Evolutionary conservation across 192 early-diverging fungal species (phyloP).

Genomic region (Umbelopsis vinacea): DNA sequence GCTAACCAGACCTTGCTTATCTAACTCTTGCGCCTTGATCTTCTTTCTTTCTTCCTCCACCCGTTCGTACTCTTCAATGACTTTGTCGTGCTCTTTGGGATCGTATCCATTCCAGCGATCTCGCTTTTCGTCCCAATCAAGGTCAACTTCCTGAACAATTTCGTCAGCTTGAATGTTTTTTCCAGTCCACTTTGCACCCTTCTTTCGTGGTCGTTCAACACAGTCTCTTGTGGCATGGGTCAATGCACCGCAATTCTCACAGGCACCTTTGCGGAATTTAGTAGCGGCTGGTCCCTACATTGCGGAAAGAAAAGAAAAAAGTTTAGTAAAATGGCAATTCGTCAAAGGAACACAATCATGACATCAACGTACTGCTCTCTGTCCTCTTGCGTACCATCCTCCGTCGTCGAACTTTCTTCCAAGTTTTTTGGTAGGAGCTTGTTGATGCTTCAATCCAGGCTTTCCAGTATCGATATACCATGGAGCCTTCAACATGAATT

Average conservation of each 20-base stretch:
- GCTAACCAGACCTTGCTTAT: slow-evolving; percentile 61
- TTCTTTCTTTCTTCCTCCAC: slow-evolving; percentile 87
- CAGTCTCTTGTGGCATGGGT: slow-evolving; percentile 95
- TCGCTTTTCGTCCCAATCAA: slow-evolving; percentile 94
- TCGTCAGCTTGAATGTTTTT: slow-evolving; percentile 88
- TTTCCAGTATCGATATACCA: slow-evolving; percentile 89
- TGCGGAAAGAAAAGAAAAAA: not conserved
- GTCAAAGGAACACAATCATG: not conserved
- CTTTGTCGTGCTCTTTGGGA: slow-evolving; percentile 77
- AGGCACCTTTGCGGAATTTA: slow-evolving; percentile 94
- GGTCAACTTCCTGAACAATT: slow-evolving; percentile 69
- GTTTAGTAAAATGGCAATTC: not conserved
- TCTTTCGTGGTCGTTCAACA: slow-evolving; percentile 88
- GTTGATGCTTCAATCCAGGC: slow-evolving; percentile 89
- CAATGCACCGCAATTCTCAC: slow-evolving; percentile 97
- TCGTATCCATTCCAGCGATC: slow-evolving; percentile 99
- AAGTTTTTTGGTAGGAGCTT: slow-evolving; percentile 45
- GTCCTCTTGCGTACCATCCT: slow-evolving; percentile 82
- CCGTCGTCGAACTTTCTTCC: slow-evolving; percentile 36
- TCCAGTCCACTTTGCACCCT: slow-evolving; percentile 88
- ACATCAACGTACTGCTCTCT: slow-evolving; percentile 54
- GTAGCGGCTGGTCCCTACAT: slow-evolving; percentile 75
- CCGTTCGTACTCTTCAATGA: slow-evolving; percentile 89
- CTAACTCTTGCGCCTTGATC: slow-evolving; percentile 76
- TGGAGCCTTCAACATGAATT: slow-evolving; percentile 95